Evolutionary conservation across 2,329 filamentous ascomycete genomes (phyloP).

Genomic region (Aspergillus fijiensis): DNA sequence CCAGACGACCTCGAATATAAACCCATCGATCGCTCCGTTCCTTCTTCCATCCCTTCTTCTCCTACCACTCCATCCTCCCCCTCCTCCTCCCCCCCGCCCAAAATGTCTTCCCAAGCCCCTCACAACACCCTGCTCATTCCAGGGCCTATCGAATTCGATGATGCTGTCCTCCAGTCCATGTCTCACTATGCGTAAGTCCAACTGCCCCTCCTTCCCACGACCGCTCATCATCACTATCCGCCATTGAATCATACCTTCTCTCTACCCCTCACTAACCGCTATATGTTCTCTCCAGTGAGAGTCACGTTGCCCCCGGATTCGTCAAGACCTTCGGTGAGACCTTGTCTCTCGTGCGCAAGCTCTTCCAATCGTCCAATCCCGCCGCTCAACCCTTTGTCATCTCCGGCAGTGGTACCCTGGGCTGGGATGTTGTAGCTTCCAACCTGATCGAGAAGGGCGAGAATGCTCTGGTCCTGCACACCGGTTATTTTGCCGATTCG

Average conservation of each 20-base stretch:
- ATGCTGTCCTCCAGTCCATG: conserved; percentile 94
- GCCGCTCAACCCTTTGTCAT: conserved; percentile 87
- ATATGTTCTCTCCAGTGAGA: conserved; percentile 63
- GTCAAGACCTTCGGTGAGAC: conserved; percentile 89
- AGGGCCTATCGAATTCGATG: conserved; percentile 96
- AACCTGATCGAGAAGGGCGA: conserved; percentile 90
- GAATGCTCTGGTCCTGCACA: conserved; percentile 87
- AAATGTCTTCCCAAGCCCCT: conserved; percentile 59
- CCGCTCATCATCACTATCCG: conserved; percentile 1
- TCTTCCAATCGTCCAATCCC: conserved; percentile 86
- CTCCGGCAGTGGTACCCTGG: conserved; percentile 90
- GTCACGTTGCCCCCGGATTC: conserved; percentile 86
- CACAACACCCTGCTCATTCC: conserved; percentile 86
- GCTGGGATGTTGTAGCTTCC: conserved; percentile 94
- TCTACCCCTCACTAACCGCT: neutral
- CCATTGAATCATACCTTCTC: neutral
- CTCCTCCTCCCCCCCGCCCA: conserved; percentile 25
- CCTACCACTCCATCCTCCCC: conserved; percentile 6
- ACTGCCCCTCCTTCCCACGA: conserved; percentile 13
- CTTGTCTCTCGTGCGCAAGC: conserved; percentile 80
- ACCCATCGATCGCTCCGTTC: conserved; percentile 36
- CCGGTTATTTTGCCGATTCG: conserved; percentile 94
- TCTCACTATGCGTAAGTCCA: conserved; percentile 68
- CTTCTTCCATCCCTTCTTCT: conserved; percentile 22
- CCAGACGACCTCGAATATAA: conserved; percentile 57